Percentiles rank a stretch among this genome's conserved stretches.
phyloP scores from a whole-genome alignment of 2,329 filamentous ascomycete genomes.

The Aspergillus cejpii region DNA sequence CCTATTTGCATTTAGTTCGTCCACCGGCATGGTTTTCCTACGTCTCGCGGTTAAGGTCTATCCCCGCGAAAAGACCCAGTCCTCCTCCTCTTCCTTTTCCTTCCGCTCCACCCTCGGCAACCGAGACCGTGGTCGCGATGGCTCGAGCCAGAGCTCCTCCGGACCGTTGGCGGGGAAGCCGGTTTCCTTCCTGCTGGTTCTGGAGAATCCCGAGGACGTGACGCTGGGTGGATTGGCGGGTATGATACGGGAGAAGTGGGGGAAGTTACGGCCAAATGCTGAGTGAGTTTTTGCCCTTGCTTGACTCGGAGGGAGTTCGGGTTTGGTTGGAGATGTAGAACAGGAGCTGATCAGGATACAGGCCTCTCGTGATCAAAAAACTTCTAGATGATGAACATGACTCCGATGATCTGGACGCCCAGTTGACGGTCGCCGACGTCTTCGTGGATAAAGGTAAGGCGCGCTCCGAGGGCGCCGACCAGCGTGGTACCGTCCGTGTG shows the following conservation, averaged over 20 bases:
- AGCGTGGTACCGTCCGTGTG: conserved; percentile 31
- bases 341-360: conserved; percentile 13
- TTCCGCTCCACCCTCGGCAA: conserved; percentile 13
- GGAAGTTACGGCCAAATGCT: conserved; percentile 25
- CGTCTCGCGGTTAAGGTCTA: conserved; percentile 34
- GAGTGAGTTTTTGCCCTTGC: conserved; percentile 31
- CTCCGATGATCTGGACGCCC: conserved; percentile 26
- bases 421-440: conserved; percentile 34
- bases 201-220: conserved; percentile 28
- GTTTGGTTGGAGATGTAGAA: neutral
- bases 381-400: conserved; percentile 34
- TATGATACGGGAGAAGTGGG: conserved; percentile 32
- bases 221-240: conserved; percentile 27
- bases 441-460: conserved; percentile 36
- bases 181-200: conserved; percentile 27
- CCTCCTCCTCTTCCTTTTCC: conserved; percentile 8
- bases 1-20: neutral
- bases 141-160: conserved; percentile 7
- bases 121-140: conserved; percentile 13
- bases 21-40: conserved; percentile 31
- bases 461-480: conserved; percentile 30
- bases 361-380: conserved; percentile 33
- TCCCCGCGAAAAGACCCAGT: conserved; percentile 23
- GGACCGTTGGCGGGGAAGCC: conserved; percentile 12
- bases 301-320: no score